phyloP scores from a whole-genome alignment of 495 filamentous ascomycete species.

The Pseudevernia furfuracea region DNA sequence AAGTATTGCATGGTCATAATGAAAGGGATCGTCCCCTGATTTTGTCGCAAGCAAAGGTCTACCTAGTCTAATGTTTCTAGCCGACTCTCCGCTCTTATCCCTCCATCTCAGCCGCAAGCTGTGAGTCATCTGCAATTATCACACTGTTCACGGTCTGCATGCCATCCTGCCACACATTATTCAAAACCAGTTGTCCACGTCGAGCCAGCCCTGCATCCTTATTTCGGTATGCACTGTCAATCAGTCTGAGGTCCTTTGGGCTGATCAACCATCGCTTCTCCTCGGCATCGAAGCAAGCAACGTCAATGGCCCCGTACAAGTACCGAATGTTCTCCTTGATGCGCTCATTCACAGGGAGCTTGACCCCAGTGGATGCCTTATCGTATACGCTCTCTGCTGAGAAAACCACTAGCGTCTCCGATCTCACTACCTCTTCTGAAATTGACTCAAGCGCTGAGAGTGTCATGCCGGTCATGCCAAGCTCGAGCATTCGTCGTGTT shows the following conservation, averaged over 20 bases:
- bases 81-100: background rate
- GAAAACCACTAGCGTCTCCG: slow-evolving; percentile 20
- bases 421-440: background rate
- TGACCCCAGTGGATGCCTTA: slow-evolving; percentile 27
- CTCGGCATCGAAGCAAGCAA: slow-evolving; percentile 21
- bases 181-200: slow-evolving; percentile 29
- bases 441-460: slow-evolving; percentile 17
- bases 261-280: slow-evolving; percentile 33
- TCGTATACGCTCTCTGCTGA: slow-evolving; percentile 14
- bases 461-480: slow-evolving; percentile 24
- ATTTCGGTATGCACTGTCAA: slow-evolving; percentile 38
- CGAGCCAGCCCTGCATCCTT: slow-evolving; percentile 33
- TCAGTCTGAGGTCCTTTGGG: slow-evolving; percentile 33
- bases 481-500: slow-evolving; percentile 25
- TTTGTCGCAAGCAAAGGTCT: background rate
- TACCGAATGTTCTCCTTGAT: background rate
- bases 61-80: background rate
- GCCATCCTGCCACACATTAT: slow-evolving; percentile 24
- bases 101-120: background rate
- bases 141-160: slow-evolving; percentile 17
- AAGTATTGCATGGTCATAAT: background rate
- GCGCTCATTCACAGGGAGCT: slow-evolving; percentile 15
- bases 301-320: slow-evolving; percentile 20
- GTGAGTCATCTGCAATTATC: slow-evolving; percentile 3
- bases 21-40: background rate